Conservation (phyloP, 2,329 filamentous ascomycete genomes). For the Aspergillus flavus region DNA sequence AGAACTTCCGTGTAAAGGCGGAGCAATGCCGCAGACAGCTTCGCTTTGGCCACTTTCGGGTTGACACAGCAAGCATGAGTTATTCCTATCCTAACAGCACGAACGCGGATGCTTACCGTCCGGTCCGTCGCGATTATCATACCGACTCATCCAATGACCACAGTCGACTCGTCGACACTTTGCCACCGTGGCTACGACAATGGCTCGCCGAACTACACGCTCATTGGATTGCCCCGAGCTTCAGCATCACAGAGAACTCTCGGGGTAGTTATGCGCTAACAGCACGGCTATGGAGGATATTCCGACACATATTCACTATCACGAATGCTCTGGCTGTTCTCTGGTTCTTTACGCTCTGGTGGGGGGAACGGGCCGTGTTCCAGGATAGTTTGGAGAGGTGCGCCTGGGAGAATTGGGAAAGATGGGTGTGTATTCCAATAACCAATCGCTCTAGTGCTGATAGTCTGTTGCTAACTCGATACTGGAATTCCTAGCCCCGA, state of each 20-base stretch:
- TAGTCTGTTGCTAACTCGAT: slow-evolving; percentile 6
- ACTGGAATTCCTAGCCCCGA: slow-evolving; percentile 60
- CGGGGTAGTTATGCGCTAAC: slow-evolving; percentile 21
- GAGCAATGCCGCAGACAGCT: slow-evolving; percentile 23
- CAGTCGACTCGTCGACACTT: slow-evolving; percentile 17
- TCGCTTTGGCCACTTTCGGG: slow-evolving; percentile 16
- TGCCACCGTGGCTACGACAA: slow-evolving; percentile 27
- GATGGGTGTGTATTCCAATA: slow-evolving; percentile 67
- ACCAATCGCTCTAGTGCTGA: not conserved
- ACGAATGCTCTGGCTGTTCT: slow-evolving; percentile 68
- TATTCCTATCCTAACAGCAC: slow-evolving; percentile 35
- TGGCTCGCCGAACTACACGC: slow-evolving; percentile 23
- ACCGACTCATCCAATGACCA: slow-evolving; percentile 16
- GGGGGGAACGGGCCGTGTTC: slow-evolving; percentile 83
- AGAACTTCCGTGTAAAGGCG: slow-evolving; percentile 10
- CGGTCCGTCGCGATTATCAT: slow-evolving; percentile 21
- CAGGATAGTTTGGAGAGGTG: slow-evolving; percentile 70
- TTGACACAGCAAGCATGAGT: slow-evolving; percentile 32
- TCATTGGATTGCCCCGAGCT: slow-evolving; percentile 1
- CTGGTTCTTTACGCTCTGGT: slow-evolving; percentile 78
- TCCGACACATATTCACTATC: slow-evolving; percentile 42
- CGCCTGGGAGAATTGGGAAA: slow-evolving; percentile 85
- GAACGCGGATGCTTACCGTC: slow-evolving; percentile 30
- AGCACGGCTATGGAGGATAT: slow-evolving; percentile 13
- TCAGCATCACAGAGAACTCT: slow-evolving; percentile 8